Evolutionary conservation across 2,329 filamentous ascomycete species (phyloP), one percentile per base, ranked within the genome.

Genomic region (Nigrospora osmanthi): DNA sequence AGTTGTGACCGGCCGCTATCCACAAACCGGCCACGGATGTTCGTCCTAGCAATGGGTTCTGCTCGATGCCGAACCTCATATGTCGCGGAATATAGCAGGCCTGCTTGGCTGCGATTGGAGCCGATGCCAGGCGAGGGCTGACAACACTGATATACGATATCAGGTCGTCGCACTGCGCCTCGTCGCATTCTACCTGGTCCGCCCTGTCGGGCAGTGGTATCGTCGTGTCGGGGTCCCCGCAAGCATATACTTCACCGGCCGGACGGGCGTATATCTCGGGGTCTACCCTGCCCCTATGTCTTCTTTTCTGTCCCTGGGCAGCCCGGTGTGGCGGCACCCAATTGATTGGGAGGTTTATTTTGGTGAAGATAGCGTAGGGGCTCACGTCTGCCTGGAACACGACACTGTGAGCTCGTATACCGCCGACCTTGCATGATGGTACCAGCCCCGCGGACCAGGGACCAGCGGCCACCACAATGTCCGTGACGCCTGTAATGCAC

Each of bases 231-330:
- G 89, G 88, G 58, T 96, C 90, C 38, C 79, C 93, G 60, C 93
- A 98, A 1, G 89, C 90, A 63, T 98, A 98, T 11, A 95, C 85
- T 61, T 95, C 90, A 45, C 85, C 79, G 60, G 89, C 85, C 0
- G 90, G 90, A 4, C 93, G 78, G 1, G 93, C 87, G 61, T 98
- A 98, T 50, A 97, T 93, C 64, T 98, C 93, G 0, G 93, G 93
- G 23, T 88, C 83, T 12, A 89, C 88, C 15, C 76, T 76, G 28
- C 81, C 75, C 47, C 73, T 72, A 64, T 76, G 78, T 55, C 66
- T 67, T 57, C 73, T 68, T 67, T 68, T 71, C 59, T 76, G 70
- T 47, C 69, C 73, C 58, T 64, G 60, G 52, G 56, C 61, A 47
- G 64, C 61, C 42, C 71, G 68, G 54, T 76, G 75, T 52, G 66